Conservation (phyloP, 768 basidiomycete genomes). For the Cyclocybe cylindracea region DNA sequence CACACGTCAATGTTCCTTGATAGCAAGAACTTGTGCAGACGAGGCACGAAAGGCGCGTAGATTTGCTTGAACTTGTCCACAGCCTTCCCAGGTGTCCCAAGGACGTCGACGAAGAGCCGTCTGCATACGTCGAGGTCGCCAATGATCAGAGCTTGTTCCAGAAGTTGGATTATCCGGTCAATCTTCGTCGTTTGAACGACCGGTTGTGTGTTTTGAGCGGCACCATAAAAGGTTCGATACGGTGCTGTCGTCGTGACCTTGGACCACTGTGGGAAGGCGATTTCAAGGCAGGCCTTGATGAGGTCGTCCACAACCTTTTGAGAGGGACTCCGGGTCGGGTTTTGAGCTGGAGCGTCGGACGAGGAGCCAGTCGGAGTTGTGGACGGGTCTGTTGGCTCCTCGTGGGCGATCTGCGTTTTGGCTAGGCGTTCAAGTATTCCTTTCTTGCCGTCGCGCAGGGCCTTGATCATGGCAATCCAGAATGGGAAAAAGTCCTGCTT, state of each 20-base stretch:
- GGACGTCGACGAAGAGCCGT: constrained; percentile 21
- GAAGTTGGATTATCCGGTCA: constrained; percentile 22
- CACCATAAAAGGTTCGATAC: not conserved
- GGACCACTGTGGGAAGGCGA: constrained; percentile 20
- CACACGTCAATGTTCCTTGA: constrained; percentile 15
- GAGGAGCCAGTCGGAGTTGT: not conserved
- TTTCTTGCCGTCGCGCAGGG: constrained; percentile 17
- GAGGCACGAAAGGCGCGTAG: constrained; percentile 26
- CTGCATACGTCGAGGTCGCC: constrained; percentile 18
- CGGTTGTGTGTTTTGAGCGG: not conserved
- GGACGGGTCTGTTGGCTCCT: not conserved
- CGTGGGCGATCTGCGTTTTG: not conserved
- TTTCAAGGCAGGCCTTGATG: constrained; percentile 15
- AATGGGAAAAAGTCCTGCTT: constrained; percentile 20
- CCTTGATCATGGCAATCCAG: constrained; percentile 22
- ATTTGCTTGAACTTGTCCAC: constrained; percentile 23
- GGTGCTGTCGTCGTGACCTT: not conserved
- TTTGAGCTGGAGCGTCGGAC: not conserved
- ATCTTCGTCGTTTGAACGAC: constrained; percentile 15
- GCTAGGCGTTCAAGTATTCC: constrained; percentile 5
- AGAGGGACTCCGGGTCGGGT: not conserved
- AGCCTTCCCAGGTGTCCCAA: constrained; percentile 14
- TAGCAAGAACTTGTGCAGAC: constrained; percentile 18
- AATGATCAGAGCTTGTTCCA: constrained; percentile 23
- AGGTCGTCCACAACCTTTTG: constrained; percentile 11